Evolutionary conservation across 192 early-diverging fungal genomes (phyloP), one percentile per base, ranked within the genome.

Genomic region (Gonapodya prolifera): DNA sequence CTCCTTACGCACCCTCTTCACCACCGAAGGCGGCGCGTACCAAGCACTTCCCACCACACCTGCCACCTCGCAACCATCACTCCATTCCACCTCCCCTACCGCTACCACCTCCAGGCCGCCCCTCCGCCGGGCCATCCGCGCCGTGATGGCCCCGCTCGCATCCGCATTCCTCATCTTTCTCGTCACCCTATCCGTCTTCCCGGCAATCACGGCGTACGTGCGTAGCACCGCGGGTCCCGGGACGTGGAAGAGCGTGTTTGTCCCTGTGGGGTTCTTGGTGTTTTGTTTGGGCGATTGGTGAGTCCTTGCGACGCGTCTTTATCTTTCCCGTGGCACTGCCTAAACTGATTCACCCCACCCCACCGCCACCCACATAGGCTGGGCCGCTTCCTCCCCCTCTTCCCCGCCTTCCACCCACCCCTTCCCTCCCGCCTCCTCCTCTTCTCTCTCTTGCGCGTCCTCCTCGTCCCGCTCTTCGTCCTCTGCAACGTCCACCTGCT

Each of bases 211-310:
- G 0, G 83, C 90, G 0, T 81, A 90, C 31, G 88, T 94, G 86
- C 84, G 76, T 86, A 82, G 69, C 83, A 70, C 35, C 80, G 69
- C 31, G 81, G 75, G 77, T 79, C 78, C 84, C 77, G 75, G 80
- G 78, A 81, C 82, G 33, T 84, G 80, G 73, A 86, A 76, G 87
- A 86, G 45, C 85, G 87, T 76, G 33, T 91, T 91, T 83, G 87
- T 91, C 32, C 86, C 91, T 0, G 82, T 92, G 69, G 92, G 92
- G 70, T 94, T 93, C 77, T 82, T 94, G 75, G 73, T 86, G 13
- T 93, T 85, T 77, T 93, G 91, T 80, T 18, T 90, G 34, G 91
- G 90, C 70, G 93, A 94, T 77, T 92, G 89, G 87, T 61, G 45
- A 61, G 45, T 61, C 23, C n/a, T n/a, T n/a, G n/a, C n/a, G n/a